A percentile compares a stretch with the other conserved stretches of the same genome.
Conservation (phyloP, 1,139 yeast species). For the Debaryomyces fabryi region DNA sequence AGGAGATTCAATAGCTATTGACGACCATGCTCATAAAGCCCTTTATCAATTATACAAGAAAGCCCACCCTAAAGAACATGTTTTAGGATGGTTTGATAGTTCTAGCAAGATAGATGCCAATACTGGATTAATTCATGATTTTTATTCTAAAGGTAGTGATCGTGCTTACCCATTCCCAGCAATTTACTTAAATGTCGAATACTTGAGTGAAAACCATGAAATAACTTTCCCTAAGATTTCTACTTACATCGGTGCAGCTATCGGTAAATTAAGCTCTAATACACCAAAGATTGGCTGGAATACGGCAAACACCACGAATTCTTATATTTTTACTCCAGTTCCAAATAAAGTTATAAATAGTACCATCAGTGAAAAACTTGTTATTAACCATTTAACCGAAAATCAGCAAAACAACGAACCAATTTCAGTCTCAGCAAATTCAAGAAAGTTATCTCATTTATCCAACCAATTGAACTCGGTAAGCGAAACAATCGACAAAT, state of each 20-base stretch:
- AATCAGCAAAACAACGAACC: constrained; percentile 21
- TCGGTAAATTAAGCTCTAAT: constrained; percentile 54
- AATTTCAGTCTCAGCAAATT: constrained; percentile 21
- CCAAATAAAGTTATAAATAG: constrained; percentile 66
- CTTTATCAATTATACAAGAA: constrained; percentile 75
- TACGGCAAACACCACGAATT: constrained; percentile 30
- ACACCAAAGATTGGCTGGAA: constrained; percentile 54
- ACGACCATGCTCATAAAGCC: constrained; percentile 71
- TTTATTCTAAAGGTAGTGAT: constrained; percentile 70
- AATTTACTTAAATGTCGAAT: constrained; percentile 67
- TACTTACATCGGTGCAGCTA: constrained; percentile 76
- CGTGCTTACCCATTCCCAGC: constrained; percentile 79
- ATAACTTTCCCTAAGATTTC: constrained; percentile 50
- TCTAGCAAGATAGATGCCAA: constrained; percentile 64
- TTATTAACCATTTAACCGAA: constrained; percentile 45
- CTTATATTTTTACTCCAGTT: constrained; percentile 79
- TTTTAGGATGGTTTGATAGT: constrained; percentile 90
- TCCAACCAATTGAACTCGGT: constrained; percentile 60
- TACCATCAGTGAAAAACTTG: constrained; percentile 60
- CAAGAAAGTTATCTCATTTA: constrained; percentile 41
- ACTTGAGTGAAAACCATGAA: constrained; percentile 40
- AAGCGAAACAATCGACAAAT: constrained; percentile 51
- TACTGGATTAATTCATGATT: constrained; percentile 84
- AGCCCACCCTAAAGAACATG: constrained; percentile 77
- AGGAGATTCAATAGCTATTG: constrained; percentile 72